Conservation (phyloP, 1,284 basidiomycete genomes). For the Singerocomus inundabilis region DNA sequence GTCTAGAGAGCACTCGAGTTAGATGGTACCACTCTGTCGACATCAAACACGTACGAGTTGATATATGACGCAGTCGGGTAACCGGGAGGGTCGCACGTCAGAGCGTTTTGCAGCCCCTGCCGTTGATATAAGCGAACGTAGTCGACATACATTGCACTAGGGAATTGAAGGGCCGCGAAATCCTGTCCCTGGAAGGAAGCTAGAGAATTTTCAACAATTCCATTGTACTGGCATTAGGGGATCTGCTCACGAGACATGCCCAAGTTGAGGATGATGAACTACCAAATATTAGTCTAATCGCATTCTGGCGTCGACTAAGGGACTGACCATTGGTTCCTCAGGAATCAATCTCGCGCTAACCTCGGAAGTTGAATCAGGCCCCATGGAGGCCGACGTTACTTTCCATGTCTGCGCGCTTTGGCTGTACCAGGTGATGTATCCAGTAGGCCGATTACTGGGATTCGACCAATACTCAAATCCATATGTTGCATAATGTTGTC, state of each 20-base stretch:
- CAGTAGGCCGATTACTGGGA: slow-evolving; percentile 54
- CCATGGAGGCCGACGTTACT: slow-evolving; percentile 57
- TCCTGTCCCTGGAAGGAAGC: slow-evolving; percentile 68
- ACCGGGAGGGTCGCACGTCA: slow-evolving; percentile 62
- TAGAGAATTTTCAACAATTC: slow-evolving; percentile 19
- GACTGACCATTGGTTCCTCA: slow-evolving; percentile 66
- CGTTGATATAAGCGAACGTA: slow-evolving; percentile 80
- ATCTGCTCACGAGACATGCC: slow-evolving; percentile 58
- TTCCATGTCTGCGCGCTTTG: slow-evolving; percentile 65
- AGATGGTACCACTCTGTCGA: not conserved
- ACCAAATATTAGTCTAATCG: slow-evolving; percentile 6
- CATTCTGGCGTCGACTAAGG: slow-evolving; percentile 1
- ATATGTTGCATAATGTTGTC: slow-evolving; percentile 53
- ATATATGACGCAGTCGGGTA: slow-evolving; percentile 65
- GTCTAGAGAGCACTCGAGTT: slow-evolving; percentile 41
- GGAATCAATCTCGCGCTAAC: slow-evolving; percentile 67
- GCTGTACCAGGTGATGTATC: slow-evolving; percentile 75
- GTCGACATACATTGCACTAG: slow-evolving; percentile 69
- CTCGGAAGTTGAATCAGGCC: slow-evolving; percentile 51
- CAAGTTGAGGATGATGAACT: slow-evolving; percentile 77
- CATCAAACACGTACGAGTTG: slow-evolving; percentile 40
- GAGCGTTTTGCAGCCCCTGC: slow-evolving; percentile 50
- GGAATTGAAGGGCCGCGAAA: slow-evolving; percentile 64
- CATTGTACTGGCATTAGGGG: not conserved
- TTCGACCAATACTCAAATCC: slow-evolving; percentile 78